Conservation (phyloP, 192 early-diverging fungal species). For the Entomortierella parvispora region DNA sequence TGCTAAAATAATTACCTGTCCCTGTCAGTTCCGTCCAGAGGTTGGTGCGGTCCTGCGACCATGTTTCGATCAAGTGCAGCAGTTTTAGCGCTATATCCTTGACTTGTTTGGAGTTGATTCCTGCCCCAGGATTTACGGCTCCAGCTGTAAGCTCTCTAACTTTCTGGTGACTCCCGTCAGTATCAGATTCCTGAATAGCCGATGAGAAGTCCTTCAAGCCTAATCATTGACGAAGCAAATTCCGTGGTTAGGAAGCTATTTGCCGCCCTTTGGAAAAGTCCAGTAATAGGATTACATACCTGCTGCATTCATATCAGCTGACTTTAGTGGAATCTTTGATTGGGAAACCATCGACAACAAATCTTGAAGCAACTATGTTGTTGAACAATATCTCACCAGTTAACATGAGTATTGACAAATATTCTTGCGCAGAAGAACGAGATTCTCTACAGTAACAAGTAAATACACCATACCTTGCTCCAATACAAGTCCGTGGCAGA, state of each 20-base stretch:
- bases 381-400: too few species aligned
- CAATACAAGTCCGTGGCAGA: conserved; percentile 56
- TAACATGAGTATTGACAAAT: too few species aligned
- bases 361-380: neutral
- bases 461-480: conserved; percentile 51
- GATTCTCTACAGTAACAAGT: too few species aligned
- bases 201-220: neutral
- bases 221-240: conserved; percentile 2
- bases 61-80: conserved; percentile 8
- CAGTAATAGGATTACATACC: neutral
- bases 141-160: conserved; percentile 19
- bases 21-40: conserved; percentile 5
- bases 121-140: conserved; percentile 4
- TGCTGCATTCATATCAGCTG: neutral
- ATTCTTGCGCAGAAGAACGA: too few species aligned
- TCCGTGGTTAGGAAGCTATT: too few species aligned
- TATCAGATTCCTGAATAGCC: neutral
- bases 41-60: conserved; percentile 15
- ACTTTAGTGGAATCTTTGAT: neutral
- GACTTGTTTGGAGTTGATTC: neutral
- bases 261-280: too few species aligned
- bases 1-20: conserved; percentile 14
- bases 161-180: conserved; percentile 1
- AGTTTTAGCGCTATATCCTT: conserved; percentile 25
- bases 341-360: neutral